Conservation (phyloP, 305 asterid genomes). For the Fraxinus dipetala region DNA sequence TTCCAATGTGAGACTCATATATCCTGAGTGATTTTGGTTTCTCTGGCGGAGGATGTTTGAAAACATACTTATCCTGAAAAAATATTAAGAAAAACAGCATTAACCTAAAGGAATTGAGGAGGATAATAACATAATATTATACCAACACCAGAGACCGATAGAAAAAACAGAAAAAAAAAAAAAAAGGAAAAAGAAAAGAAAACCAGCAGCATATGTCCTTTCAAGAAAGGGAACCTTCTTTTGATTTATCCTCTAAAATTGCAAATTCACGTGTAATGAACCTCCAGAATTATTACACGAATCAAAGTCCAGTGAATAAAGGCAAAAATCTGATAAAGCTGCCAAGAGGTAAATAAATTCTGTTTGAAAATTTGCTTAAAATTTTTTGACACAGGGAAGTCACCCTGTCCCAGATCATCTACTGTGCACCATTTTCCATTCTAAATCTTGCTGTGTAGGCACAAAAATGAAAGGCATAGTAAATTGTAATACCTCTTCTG, state of each 20-base stretch:
- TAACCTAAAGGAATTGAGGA: conserved; percentile 18
- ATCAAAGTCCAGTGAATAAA: conserved; percentile 14
- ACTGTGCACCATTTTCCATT: conserved; percentile 5
- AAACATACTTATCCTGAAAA: conserved; percentile 76
- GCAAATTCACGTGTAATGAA: conserved; percentile 11
- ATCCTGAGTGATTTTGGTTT: conserved; percentile 87
- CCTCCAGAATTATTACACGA: conserved; percentile 3
- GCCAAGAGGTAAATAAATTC: conserved; percentile 7
- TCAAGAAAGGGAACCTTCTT: conserved; percentile 1
- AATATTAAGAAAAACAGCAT: conserved; percentile 15
- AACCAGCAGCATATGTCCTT: background rate
- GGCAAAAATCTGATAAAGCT: conserved; percentile 18
- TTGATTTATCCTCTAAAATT: conserved; percentile 3
- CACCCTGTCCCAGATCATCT: conserved; percentile 21
- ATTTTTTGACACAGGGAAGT: background rate
- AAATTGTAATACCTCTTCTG: conserved; percentile 65
- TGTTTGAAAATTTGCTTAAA: background rate
- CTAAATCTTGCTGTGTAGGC: conserved; percentile 1
- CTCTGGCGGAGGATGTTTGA: conserved; percentile 85
- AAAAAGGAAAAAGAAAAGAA: background rate
- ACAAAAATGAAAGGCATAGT: conserved; percentile 7
- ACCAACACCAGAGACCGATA: conserved; percentile 2
- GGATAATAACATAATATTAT: conserved; percentile 12
- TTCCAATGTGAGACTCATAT: conserved; percentile 95
- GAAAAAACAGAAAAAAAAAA: conserved; percentile 1